Conservation (phyloP, 768 basidiomycete species). For the Podaxis sp. region DNA sequence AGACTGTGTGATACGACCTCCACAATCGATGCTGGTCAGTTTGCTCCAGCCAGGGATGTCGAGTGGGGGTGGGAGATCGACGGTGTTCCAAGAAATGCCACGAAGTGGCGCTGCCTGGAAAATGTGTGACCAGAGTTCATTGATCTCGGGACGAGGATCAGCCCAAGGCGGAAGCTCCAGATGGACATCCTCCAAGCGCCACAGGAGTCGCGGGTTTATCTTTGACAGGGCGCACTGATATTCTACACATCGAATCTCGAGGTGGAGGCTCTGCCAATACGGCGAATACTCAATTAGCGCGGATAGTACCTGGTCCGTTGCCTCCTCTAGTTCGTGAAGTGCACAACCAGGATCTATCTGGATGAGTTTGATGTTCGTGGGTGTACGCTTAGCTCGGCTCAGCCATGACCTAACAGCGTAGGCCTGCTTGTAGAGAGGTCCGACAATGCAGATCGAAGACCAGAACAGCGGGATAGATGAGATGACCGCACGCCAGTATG, state of each 20-base stretch:
- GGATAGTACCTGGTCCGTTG: neutral
- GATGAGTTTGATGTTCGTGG: neutral
- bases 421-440: neutral
- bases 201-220: neutral
- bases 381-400: neutral
- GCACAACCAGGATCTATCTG: neutral
- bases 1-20: neutral
- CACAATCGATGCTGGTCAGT: neutral
- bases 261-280: neutral
- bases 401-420: neutral
- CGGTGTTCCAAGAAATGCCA: neutral
- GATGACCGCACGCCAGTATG: conserved; percentile 1
- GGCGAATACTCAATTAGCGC: neutral
- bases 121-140: neutral
- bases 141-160: neutral
- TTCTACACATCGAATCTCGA: conserved; percentile 4
- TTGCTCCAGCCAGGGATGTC: neutral
- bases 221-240: neutral
- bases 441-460: neutral
- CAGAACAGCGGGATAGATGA: neutral
- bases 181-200: neutral
- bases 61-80: neutral
- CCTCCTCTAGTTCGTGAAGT: neutral
- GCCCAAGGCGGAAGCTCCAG: conserved; percentile 1
- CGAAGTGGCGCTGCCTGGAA: neutral